phyloP scores from a whole-genome alignment of 768 basidiomycete genomes.

The Sistotremastrum suecicum region DNA sequence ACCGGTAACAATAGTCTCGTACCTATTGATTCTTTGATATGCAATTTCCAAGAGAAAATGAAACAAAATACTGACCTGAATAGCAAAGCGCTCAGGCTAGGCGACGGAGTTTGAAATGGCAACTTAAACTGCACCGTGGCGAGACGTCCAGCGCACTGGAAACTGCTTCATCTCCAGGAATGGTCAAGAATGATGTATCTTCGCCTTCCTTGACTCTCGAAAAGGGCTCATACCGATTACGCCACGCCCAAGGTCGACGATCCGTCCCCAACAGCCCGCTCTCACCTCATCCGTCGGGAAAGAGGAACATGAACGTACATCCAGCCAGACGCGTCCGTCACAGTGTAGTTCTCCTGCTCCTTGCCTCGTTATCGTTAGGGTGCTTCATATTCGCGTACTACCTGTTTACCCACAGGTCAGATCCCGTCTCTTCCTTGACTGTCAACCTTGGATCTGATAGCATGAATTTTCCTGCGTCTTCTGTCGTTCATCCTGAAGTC shows the following conservation, averaged over 20 bases:
- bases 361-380: constrained; percentile 32
- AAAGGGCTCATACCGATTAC: constrained; percentile 48
- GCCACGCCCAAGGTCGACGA: constrained; percentile 26
- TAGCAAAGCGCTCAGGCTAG: too few species aligned
- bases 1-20: too few species aligned
- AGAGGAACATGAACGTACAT: not conserved
- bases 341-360: constrained; percentile 24
- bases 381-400: constrained; percentile 53
- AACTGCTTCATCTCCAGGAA: too few species aligned
- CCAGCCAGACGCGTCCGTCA: not conserved
- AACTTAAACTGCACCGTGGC: too few species aligned
- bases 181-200: not conserved
- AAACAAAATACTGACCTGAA: too few species aligned
- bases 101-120: too few species aligned
- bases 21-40: too few species aligned
- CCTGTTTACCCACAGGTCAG: constrained; percentile 51
- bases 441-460: not conserved
- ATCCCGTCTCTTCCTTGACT: constrained; percentile 6
- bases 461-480: constrained; percentile 13
- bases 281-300: constrained; percentile 5
- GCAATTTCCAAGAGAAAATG: too few species aligned
- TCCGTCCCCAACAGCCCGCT: constrained; percentile 7
- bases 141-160: too few species aligned
- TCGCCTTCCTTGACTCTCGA: constrained; percentile 58
- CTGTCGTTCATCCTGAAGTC: constrained; percentile 14